phyloP scores from a whole-genome alignment of 148 eudicot genomes.

The Persicaria tinctoria region DNA sequence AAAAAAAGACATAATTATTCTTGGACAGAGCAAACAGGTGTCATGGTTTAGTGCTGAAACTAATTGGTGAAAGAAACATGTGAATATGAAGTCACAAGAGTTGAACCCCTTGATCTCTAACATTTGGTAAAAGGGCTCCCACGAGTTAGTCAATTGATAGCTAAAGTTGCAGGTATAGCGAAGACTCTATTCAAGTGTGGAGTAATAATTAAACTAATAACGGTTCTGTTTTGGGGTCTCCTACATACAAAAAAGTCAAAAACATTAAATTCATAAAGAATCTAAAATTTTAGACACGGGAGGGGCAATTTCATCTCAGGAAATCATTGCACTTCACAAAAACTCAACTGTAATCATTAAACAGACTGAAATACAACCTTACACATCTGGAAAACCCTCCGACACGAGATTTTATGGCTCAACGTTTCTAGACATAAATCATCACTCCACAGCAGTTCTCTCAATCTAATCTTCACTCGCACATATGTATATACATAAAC shows the following conservation, averaged over 20 bases:
- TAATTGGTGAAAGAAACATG: background rate
- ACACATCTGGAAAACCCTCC: slow-evolving; percentile 1
- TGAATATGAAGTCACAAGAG: background rate
- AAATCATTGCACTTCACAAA: background rate
- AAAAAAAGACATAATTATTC: background rate
- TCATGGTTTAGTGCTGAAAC: background rate
- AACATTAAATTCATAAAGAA: background rate
- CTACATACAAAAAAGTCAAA: background rate
- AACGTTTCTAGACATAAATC: background rate
- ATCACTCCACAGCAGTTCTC: too few species aligned
- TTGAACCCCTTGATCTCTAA: background rate
- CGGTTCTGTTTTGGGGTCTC: background rate
- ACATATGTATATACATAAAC: background rate
- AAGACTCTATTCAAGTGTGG: background rate
- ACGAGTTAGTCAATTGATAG: background rate
- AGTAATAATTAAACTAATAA: background rate
- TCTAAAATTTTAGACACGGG: background rate
- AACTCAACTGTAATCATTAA: background rate
- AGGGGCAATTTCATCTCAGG: background rate
- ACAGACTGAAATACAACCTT: background rate
- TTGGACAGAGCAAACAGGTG: background rate
- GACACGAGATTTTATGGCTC: background rate
- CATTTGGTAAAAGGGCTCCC: background rate
- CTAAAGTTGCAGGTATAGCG: background rate
- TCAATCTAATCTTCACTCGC: background rate